Conservation (phyloP, 179 eudicot genomes). For the Silene noctiflora region DNA sequence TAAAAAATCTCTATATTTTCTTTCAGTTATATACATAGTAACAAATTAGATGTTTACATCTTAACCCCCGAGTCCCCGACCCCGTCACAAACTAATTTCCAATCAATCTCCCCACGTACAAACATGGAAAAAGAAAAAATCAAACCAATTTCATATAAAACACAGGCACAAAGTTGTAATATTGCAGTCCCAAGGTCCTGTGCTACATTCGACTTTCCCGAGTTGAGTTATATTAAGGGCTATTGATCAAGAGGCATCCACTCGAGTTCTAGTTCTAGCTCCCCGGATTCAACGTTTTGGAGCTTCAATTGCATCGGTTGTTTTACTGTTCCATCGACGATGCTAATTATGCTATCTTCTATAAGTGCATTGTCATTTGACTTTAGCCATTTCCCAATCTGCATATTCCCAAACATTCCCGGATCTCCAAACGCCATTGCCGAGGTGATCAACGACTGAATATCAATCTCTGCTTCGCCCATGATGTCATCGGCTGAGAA, state of each 20-base stretch:
- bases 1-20: no score
- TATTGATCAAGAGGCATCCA: conserved; percentile 81
- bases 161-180: conserved; percentile 1
- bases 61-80: no score
- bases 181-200: background rate
- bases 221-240: conserved; percentile 3
- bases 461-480: conserved; percentile 93
- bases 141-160: background rate
- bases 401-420: conserved; percentile 82
- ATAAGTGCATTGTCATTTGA: conserved; percentile 76
- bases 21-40: no score
- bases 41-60: no score
- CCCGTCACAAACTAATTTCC: no score
- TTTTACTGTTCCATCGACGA: conserved; percentile 70
- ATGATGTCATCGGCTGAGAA: conserved; percentile 97
- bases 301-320: conserved; percentile 67
- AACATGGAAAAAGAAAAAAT: background rate
- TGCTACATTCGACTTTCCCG: background rate
- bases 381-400: conserved; percentile 92
- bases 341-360: conserved; percentile 80
- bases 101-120: no score
- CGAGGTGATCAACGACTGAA: conserved; percentile 82
- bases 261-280: conserved; percentile 67
- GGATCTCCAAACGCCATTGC: conserved; percentile 90
- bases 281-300: conserved; percentile 92